Percentiles rank a stretch among this genome's conserved stretches.
Conservation (phyloP, 139 green algal genomes). For the Yamagishiella unicocca region DNA sequence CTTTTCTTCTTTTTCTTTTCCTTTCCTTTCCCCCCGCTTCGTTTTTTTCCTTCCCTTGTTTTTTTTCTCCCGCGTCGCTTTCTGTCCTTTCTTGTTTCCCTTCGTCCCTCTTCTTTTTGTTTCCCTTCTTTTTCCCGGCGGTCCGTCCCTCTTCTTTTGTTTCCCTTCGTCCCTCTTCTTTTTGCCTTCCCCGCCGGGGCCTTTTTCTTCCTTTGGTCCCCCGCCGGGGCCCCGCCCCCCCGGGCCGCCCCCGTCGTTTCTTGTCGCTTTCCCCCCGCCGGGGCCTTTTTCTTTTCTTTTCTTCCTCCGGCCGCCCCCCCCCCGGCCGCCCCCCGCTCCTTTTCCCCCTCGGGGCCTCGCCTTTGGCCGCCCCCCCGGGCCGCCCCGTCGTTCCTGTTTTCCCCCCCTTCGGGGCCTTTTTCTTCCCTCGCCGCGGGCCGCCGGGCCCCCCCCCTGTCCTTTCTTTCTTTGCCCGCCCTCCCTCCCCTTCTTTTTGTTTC, state of each 20-base stretch:
- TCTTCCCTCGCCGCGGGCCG: neutral
- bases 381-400: neutral
- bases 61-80: neutral
- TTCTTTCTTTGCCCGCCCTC: neutral
- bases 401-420: too few species aligned
- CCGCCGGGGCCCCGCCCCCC: too few species aligned
- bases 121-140: too few species aligned
- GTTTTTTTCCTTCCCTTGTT: neutral
- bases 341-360: too few species aligned
- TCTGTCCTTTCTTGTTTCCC: neutral
- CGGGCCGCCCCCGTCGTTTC: neutral
- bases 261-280: neutral
- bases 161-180: neutral
- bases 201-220: neutral
- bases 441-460: neutral
- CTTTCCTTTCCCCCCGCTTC: neutral
- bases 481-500: neutral
- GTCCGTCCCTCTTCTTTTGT: neutral
- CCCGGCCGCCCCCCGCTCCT: too few species aligned
- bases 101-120: neutral
- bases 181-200: neutral
- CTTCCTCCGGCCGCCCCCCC: neutral
- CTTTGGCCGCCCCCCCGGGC: too few species aligned
- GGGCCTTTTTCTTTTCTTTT: neutral
- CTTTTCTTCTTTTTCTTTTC: neutral